phyloP scores from a whole-genome alignment of 2,329 filamentous ascomycete genomes.

The Reticulascus tulasneorum region DNA sequence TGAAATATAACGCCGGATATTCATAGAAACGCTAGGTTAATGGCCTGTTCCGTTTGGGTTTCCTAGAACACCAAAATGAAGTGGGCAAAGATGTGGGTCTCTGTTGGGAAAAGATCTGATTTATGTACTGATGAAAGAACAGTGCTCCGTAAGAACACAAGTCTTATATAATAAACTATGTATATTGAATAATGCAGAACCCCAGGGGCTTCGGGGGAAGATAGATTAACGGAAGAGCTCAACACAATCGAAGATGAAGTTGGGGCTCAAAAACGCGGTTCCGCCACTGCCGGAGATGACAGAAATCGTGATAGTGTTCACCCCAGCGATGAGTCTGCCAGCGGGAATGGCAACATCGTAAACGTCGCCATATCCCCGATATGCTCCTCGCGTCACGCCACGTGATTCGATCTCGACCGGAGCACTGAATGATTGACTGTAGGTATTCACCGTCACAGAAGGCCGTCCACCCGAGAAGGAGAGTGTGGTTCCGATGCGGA shows the following conservation, averaged over 20 bases:
- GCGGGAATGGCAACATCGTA: slow-evolving; percentile 49
- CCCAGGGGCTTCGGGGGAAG: no score
- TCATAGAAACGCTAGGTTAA: no score
- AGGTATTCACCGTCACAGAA: slow-evolving; percentile 31
- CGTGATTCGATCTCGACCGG: slow-evolving; percentile 47
- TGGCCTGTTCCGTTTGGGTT: no score
- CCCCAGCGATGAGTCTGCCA: slow-evolving; percentile 44
- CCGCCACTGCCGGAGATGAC: slow-evolving; percentile 50
- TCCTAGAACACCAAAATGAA: no score
- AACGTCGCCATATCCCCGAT: slow-evolving; percentile 52
- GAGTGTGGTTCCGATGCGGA: slow-evolving; percentile 55
- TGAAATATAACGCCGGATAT: no score
- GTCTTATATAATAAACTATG: no score
- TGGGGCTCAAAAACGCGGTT: slow-evolving; percentile 44
- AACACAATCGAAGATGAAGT: slow-evolving; percentile 19
- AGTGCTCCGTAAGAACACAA: no score
- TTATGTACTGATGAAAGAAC: no score
- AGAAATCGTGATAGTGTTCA: slow-evolving; percentile 50
- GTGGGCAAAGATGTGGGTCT: no score
- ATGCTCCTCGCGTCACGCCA: slow-evolving; percentile 55
- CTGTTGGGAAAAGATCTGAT: no score
- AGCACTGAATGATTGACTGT: slow-evolving; percentile 24
- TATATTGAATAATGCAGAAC: no score
- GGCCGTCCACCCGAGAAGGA: slow-evolving; percentile 53
- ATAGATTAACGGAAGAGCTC: no score